phyloP scores from a whole-genome alignment of 169 alveolate genomes.

The Plasmodium adleri region DNA sequence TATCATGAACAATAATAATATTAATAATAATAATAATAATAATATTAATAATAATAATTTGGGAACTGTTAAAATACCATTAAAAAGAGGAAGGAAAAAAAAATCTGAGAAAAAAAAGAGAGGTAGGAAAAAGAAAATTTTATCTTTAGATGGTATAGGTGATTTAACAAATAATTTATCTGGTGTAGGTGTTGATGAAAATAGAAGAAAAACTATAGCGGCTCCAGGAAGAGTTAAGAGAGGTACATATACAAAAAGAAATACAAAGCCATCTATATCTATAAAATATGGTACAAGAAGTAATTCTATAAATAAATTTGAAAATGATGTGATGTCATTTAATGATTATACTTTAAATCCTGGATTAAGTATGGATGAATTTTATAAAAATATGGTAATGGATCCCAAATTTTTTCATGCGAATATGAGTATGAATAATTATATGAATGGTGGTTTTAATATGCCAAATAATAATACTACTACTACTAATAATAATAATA shows the following conservation, averaged over 20 bases:
- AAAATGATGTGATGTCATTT: conserved; percentile 7
- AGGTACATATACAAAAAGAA: conserved; percentile 21
- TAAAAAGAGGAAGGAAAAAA: conserved; percentile 72
- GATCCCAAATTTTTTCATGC: conserved; percentile 41
- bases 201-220: not conserved
- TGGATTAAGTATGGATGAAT: not conserved
- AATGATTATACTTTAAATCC: conserved; percentile 5
- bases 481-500: conserved; percentile 7
- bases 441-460: not conserved
- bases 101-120: conserved; percentile 76
- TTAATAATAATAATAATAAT: not conserved
- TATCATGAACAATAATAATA: not conserved
- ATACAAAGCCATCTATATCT: conserved; percentile 18
- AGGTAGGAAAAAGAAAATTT: conserved; percentile 63
- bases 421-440: conserved; percentile 29
- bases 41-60: not conserved
- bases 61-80: conserved; percentile 26
- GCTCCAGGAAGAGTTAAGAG: not conserved
- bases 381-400: conserved; percentile 29
- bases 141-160: conserved; percentile 3
- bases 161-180: no score
- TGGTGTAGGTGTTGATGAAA: not conserved
- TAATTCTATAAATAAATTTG: conserved; percentile 18
- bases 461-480: conserved; percentile 1
- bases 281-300: conserved; percentile 74